Conservation (phyloP, 345 rosid species). For the Salix dunnii region DNA sequence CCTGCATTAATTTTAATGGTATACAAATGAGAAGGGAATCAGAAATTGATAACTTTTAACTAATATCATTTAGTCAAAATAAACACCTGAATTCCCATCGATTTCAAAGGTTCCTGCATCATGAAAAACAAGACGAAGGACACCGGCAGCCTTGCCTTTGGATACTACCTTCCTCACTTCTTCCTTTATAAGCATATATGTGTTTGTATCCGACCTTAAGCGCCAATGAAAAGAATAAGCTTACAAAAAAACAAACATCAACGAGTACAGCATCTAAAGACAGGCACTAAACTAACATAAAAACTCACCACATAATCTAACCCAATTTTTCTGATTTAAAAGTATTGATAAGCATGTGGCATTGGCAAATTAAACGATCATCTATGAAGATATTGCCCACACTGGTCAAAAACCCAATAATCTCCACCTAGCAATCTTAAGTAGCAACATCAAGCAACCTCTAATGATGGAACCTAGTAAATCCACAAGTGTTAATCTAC, state of each 20-base stretch:
- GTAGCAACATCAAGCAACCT: neutral
- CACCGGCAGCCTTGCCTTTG: slow-evolving; percentile 90
- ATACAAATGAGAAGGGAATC: neutral
- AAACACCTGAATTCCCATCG: slow-evolving; percentile 51
- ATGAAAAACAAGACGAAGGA: slow-evolving; percentile 94
- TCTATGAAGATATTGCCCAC: too few species aligned
- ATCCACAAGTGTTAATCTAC: neutral
- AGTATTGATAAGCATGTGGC: neutral
- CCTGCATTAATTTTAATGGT: slow-evolving; percentile 39
- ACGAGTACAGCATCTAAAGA: neutral
- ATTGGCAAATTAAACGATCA: neutral
- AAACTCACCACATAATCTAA: neutral
- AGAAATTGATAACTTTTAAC: neutral
- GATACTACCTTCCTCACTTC: slow-evolving; percentile 67
- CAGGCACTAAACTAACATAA: neutral
- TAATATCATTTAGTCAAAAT: neutral
- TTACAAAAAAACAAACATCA: neutral
- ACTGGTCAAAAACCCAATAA: neutral
- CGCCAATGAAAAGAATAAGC: slow-evolving; percentile 3
- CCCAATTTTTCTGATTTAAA: too few species aligned
- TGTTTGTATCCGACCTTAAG: slow-evolving; percentile 34
- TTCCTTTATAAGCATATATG: slow-evolving; percentile 38
- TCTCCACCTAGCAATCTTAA: neutral
- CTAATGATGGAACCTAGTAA: neutral
- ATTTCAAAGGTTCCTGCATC: slow-evolving; percentile 92